A percentile compares a stretch with the other conserved stretches of the same genome.
These are phyloP conservation scores for Cymbidium sinense DNA, from an alignment of 106 monocot species.

Conservation along the genomic window DNA sequence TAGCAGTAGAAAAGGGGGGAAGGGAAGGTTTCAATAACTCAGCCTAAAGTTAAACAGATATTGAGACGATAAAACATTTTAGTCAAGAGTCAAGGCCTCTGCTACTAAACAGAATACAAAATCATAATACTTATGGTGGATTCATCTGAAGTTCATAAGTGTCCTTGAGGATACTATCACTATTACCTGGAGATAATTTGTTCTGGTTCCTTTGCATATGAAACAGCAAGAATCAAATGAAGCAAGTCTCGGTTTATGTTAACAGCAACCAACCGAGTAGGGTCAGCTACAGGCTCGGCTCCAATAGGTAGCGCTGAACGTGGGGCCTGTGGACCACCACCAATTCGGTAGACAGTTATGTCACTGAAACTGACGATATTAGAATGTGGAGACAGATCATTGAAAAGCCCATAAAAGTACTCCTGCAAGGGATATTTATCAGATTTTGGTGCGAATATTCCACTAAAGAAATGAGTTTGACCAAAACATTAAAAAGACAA, in stretches of 20 bases:
- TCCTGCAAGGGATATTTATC: conserved; percentile 38
- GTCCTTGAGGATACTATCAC: not conserved
- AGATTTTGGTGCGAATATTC: not conserved
- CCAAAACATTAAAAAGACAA: too few species aligned
- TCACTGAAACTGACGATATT: conserved; percentile 78
- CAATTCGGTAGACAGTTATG: conserved; percentile 74
- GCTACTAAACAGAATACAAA: not conserved
- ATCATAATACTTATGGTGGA: not conserved
- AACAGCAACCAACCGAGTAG: conserved; percentile 66
- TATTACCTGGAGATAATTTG: conserved; percentile 82
- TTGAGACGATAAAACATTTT: not conserved
- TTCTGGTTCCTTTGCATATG: conserved; percentile 92
- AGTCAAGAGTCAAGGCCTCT: not conserved
- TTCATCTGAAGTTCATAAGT: not conserved
- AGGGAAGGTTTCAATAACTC: not conserved
- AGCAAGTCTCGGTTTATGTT: conserved; percentile 78
- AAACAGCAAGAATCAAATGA: conserved; percentile 88
- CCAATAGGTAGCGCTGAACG: conserved; percentile 94
- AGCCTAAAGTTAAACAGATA: not conserved
- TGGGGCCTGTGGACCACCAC: conserved; percentile 90
- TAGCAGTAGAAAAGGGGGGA: not conserved
- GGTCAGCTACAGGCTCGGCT: conserved; percentile 88
- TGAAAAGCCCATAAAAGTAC: conserved; percentile 78
- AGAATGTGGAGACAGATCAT: conserved; percentile 84
- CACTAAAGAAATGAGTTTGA: not conserved